Percentiles rank a stretch among this genome's conserved stretches.
Evolutionary conservation across 2,329 filamentous ascomycete genomes (phyloP).

Genomic region (Talaromyces albobiverticillius): DNA sequence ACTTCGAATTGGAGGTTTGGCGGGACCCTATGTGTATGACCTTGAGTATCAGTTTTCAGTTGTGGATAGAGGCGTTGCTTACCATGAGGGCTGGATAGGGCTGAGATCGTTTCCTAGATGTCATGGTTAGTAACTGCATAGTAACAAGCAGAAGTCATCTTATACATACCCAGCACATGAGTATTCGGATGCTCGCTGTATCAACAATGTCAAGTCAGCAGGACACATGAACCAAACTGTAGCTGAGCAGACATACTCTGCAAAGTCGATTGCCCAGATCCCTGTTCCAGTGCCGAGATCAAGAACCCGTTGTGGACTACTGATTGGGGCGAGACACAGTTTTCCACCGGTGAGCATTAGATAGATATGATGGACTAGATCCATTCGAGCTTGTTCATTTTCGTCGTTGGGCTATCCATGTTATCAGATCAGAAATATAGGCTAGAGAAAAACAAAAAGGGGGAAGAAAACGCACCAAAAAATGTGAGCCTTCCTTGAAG

Average conservation of each 20-base stretch:
- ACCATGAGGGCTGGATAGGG: conserved; percentile 31
- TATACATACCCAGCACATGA: conserved; percentile 23
- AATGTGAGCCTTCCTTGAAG: conserved; percentile 22
- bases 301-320: conserved; percentile 25
- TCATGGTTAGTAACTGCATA: neutral
- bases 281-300: conserved; percentile 39
- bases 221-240: too few relatives aligned
- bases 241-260: conserved; percentile 22
- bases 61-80: neutral
- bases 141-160: neutral
- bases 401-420: conserved; percentile 22
- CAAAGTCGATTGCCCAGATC: conserved; percentile 40
- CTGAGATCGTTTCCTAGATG: conserved; percentile 24
- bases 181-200: conserved; percentile 26
- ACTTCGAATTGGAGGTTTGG: conserved; percentile 27
- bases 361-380: conserved; percentile 26
- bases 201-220: neutral
- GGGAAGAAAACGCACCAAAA: conserved; percentile 12
- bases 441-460: neutral
- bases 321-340: conserved; percentile 17
- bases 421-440: neutral
- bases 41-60: too few relatives aligned
- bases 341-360: conserved; percentile 18
- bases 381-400: conserved; percentile 22
- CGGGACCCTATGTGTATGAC: conserved; percentile 18